Evolutionary conservation across 2,329 filamentous ascomycete species (phyloP).

Genomic region (Tolypocladium endophyticum): DNA sequence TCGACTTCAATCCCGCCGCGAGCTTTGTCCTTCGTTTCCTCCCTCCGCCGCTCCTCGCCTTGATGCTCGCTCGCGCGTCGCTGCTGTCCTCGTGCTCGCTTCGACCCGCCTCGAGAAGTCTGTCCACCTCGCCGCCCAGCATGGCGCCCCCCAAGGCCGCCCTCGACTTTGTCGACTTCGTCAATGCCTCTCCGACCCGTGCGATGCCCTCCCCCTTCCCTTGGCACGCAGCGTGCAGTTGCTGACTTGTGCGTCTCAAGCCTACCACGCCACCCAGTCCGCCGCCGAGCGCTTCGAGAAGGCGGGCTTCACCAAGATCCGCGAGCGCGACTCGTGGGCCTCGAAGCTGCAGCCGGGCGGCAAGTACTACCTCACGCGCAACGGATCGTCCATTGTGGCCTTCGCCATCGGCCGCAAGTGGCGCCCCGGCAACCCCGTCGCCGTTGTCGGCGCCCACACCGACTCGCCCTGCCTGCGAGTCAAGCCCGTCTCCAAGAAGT

Average conservation of each 20-base stretch:
- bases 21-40: not conserved
- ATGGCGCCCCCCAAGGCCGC: slow-evolving; percentile 50
- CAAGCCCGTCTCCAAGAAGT: slow-evolving; percentile 90
- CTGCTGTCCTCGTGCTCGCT: not conserved
- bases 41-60: not conserved
- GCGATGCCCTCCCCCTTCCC: slow-evolving; percentile 18
- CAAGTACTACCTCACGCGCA: slow-evolving; percentile 93
- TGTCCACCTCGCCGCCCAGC: slow-evolving; percentile 21
- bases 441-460: slow-evolving; percentile 93
- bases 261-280: slow-evolving; percentile 85
- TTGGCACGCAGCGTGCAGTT: not conserved
- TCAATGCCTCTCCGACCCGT: slow-evolving; percentile 93
- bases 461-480: slow-evolving; percentile 87
- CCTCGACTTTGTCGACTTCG: slow-evolving; percentile 82
- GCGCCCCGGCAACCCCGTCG: slow-evolving; percentile 81
- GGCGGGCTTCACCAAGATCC: slow-evolving; percentile 80
- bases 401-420: slow-evolving; percentile 87
- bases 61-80: not conserved
- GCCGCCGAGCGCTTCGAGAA: slow-evolving; percentile 65
- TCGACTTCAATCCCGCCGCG: not conserved
- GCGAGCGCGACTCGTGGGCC: slow-evolving; percentile 84
- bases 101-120: slow-evolving; percentile 2
- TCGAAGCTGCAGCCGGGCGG: slow-evolving; percentile 71
- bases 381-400: slow-evolving; percentile 82
- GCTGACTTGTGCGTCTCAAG: slow-evolving; percentile 32